Conservation (phyloP, 2,329 filamentous ascomycete species). For the Phialemonium atrogriseum region DNA sequence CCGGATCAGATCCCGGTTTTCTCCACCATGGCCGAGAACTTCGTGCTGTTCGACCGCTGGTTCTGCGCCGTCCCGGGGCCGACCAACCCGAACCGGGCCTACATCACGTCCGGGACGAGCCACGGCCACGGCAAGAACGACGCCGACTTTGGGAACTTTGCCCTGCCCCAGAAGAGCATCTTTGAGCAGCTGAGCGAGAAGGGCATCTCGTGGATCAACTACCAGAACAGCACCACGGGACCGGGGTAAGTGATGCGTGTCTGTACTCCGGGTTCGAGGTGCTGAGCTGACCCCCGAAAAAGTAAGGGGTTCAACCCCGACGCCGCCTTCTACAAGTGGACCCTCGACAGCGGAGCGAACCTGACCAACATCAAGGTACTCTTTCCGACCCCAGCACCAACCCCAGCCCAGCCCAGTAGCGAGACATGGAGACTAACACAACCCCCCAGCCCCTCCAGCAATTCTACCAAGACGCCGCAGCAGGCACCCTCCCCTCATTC, state of each 20-base stretch:
- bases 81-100: conserved; percentile 32
- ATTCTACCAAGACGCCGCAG: conserved; percentile 34
- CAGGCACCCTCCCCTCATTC: conserved; percentile 33
- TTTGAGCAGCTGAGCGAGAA: conserved; percentile 32
- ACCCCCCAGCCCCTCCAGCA: conserved; percentile 21
- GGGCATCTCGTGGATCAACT: conserved; percentile 35
- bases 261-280: too few species aligned
- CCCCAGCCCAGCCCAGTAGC: too few species aligned
- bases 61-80: conserved; percentile 33
- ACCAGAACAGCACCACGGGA: conserved; percentile 29
- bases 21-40: conserved; percentile 29
- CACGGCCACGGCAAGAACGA: conserved; percentile 22
- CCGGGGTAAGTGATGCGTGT: too few species aligned
- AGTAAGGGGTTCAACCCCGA: too few species aligned
- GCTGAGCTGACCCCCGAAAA: too few species aligned
- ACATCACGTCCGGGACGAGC: conserved; percentile 20
- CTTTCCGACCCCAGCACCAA: conserved; percentile 2
- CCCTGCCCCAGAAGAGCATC: conserved; percentile 22
- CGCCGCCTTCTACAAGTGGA: conserved; percentile 34
- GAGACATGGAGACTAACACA: conserved; percentile 6
- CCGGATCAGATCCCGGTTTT: conserved; percentile 32
- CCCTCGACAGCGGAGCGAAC: conserved; percentile 21
- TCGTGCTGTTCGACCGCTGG: conserved; percentile 35
- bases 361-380: conserved; percentile 21
- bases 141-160: conserved; percentile 16